Evolutionary conservation across 306 rosid genomes (phyloP).

Genomic region (Trifolium dubium): DNA sequence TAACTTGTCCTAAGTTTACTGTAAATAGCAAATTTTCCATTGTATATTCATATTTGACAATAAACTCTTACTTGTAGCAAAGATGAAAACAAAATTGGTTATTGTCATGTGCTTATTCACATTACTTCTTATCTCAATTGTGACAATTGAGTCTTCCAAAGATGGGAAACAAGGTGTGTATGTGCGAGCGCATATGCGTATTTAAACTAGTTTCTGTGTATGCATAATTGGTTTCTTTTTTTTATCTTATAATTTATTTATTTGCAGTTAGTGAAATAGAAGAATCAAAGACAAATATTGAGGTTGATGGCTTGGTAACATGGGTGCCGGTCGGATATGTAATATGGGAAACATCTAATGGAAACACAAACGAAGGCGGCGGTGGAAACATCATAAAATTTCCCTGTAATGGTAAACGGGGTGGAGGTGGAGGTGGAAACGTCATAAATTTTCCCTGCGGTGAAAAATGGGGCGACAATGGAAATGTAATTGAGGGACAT

Average conservation of each 20-base stretch:
- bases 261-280: background rate
- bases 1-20: background rate
- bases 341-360: background rate
- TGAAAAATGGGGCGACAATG: background rate
- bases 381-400: background rate
- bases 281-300: background rate
- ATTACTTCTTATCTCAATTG: background rate
- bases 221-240: background rate
- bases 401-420: background rate
- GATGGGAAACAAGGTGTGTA: background rate
- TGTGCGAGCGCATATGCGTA: background rate
- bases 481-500: too few species aligned
- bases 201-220: background rate
- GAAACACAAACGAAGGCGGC: background rate
- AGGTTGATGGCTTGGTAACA: background rate
- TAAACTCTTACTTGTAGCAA: background rate
- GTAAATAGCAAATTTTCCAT: slow-evolving; percentile 7
- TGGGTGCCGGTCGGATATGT: background rate
- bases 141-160: background rate
- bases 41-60: background rate
- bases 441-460: background rate
- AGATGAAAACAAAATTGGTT: slow-evolving; percentile 28
- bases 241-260: background rate
- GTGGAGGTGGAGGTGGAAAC: too few species aligned
- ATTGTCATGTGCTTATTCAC: background rate